Evolutionary conservation across 2,329 filamentous ascomycete genomes (phyloP).

Genomic region (Exophiala viscosa): DNA sequence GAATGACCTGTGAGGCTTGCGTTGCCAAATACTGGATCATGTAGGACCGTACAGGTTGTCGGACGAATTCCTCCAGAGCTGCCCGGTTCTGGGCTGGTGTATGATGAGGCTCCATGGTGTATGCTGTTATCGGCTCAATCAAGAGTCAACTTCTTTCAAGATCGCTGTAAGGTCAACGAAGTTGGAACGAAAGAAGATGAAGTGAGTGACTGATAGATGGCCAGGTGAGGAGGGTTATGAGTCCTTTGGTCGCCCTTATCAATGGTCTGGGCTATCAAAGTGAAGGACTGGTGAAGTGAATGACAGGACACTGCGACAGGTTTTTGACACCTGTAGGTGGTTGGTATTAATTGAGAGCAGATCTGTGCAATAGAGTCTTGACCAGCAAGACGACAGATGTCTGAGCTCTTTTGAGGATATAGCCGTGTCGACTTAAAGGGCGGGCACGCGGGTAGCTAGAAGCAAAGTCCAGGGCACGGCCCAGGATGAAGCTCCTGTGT

Average conservation of each 20-base stretch:
- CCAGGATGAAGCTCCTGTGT: conserved; percentile 25
- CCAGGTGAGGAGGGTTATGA: conserved; percentile 20
- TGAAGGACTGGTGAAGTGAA: conserved; percentile 16
- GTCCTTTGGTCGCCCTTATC: conserved; percentile 2
- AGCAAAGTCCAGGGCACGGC: conserved; percentile 16
- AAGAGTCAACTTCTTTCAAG: background rate
- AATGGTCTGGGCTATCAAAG: conserved; percentile 2
- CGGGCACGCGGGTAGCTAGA: background rate
- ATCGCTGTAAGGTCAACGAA: background rate
- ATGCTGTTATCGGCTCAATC: background rate
- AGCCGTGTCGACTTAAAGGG: conserved; percentile 3
- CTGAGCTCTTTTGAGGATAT: conserved; percentile 19
- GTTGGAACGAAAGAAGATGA: conserved; percentile 2
- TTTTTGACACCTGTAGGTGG: conserved; percentile 17
- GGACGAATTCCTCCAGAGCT: conserved; percentile 47
- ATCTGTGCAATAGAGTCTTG: conserved; percentile 14
- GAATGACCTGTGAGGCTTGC: conserved; percentile 47
- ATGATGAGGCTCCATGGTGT: conserved; percentile 24
- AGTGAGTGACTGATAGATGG: conserved; percentile 13
- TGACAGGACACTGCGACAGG: conserved; percentile 22
- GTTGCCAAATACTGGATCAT: conserved; percentile 48
- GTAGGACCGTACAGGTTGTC: conserved; percentile 44
- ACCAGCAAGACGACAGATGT: conserved; percentile 20
- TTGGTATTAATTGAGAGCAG: conserved; percentile 17
- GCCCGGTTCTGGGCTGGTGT: conserved; percentile 36